Evolutionary conservation across 441 rosid species (phyloP).

Genomic region (Croton setiger): DNA sequence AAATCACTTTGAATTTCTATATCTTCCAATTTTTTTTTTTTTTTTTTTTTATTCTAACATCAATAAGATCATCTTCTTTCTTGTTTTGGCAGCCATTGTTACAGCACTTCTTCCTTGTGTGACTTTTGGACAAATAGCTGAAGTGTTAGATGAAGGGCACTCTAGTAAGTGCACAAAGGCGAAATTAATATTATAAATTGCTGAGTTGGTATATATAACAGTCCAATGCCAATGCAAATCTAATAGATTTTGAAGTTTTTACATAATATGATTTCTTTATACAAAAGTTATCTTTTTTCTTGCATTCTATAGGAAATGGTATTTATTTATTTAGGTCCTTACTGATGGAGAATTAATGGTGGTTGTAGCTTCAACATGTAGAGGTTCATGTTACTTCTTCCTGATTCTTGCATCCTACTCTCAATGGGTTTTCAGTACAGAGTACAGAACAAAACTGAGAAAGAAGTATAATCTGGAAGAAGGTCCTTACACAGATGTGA

Average conservation of each 20-base stretch:
- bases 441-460: slow-evolving; percentile 44
- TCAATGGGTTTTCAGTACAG: slow-evolving; percentile 48
- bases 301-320: neutral
- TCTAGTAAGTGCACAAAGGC: neutral
- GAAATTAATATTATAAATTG: no score
- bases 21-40: neutral
- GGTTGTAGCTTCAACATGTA: slow-evolving; percentile 35
- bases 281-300: no score
- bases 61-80: neutral
- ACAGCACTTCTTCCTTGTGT: slow-evolving; percentile 39
- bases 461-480: slow-evolving; percentile 39
- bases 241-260: neutral
- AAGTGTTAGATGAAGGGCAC: slow-evolving; percentile 43
- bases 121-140: slow-evolving; percentile 52
- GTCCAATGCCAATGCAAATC: no score
- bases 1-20: neutral
- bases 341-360: neutral
- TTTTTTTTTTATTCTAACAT: neutral
- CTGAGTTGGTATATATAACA: no score
- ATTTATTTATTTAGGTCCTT: no score
- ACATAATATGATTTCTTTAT: no score
- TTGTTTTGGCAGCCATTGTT: slow-evolving; percentile 2
- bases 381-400: slow-evolving; percentile 29
- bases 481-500: slow-evolving; percentile 41
- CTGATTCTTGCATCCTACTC: slow-evolving; percentile 46